Percentiles rank a stretch among this genome's conserved stretches.
Conservation (phyloP, 306 rosid species). For the Luffa acutangula region DNA sequence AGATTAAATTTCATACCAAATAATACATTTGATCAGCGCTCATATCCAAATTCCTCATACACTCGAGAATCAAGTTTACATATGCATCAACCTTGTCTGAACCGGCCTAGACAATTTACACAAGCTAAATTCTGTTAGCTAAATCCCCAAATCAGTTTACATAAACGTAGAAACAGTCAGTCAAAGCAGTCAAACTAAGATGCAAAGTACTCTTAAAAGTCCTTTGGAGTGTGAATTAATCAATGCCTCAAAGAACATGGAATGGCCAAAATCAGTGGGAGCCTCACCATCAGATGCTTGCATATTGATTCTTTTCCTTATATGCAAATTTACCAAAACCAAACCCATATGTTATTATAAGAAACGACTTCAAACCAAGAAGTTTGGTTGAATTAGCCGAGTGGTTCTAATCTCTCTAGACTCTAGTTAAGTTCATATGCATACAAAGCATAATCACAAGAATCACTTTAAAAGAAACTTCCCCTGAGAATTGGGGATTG, state of each 20-base stretch:
- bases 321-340: background rate
- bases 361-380: background rate
- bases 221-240: background rate
- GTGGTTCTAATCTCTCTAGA: background rate
- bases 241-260: background rate
- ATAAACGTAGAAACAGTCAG: background rate
- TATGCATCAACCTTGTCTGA: conserved; percentile 13
- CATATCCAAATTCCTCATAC: conserved; percentile 10
- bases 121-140: conserved; percentile 7
- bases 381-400: background rate
- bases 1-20: conserved; percentile 9
- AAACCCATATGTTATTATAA: background rate
- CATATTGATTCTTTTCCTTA: background rate
- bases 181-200: background rate
- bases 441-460: background rate
- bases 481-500: background rate
- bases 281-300: background rate
- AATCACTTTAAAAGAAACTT: background rate
- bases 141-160: conserved; percentile 1
- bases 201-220: background rate
- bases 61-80: conserved; percentile 13
- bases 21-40: background rate
- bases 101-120: conserved; percentile 12
- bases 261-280: background rate
- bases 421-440: background rate